Evolutionary conservation across 169 alveolate species (phyloP).

Genomic region (Cryptosporidium tyzzeri): DNA sequence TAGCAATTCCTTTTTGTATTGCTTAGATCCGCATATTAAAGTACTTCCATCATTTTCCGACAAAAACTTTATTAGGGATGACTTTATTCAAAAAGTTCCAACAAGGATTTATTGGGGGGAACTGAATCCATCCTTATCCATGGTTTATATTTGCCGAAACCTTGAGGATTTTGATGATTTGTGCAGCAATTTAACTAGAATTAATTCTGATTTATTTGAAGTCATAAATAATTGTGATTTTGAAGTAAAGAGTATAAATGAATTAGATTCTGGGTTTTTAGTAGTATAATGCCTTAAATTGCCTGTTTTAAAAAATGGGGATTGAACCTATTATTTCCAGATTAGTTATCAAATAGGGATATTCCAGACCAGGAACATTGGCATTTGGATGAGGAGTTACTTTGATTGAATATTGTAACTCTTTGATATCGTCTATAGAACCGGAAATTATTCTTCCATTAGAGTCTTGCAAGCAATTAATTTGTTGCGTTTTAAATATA

Average conservation of each 20-base stretch:
- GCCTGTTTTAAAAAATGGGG: not conserved
- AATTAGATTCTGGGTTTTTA: constrained; percentile 26
- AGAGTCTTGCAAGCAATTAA: constrained; percentile 86
- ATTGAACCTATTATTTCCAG: constrained; percentile 33
- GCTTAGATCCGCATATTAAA: constrained; percentile 67
- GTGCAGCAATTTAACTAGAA: constrained; percentile 11
- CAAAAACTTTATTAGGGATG: constrained; percentile 28
- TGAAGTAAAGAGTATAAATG: not conserved
- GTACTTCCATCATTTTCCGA: constrained; percentile 12
- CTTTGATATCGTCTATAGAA: constrained; percentile 89
- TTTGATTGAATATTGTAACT: constrained; percentile 89
- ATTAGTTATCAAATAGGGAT: constrained; percentile 44
- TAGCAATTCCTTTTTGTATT: constrained; percentile 30
- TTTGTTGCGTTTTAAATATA: constrained; percentile 90
- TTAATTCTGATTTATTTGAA: constrained; percentile 57
- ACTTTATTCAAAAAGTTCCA: constrained; percentile 51
- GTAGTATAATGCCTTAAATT: constrained; percentile 7
- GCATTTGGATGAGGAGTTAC: constrained; percentile 87
- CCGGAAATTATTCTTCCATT: constrained; percentile 86
- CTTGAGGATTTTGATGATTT: constrained; percentile 45
- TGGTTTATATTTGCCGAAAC: constrained; percentile 36
- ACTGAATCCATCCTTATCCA: constrained; percentile 39
- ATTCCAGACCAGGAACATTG: constrained; percentile 16
- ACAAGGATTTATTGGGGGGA: constrained; percentile 60
- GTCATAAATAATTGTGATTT: not conserved